Evolutionary conservation across 345 rosid genomes (phyloP).

Genomic region (Garcia nutans): DNA sequence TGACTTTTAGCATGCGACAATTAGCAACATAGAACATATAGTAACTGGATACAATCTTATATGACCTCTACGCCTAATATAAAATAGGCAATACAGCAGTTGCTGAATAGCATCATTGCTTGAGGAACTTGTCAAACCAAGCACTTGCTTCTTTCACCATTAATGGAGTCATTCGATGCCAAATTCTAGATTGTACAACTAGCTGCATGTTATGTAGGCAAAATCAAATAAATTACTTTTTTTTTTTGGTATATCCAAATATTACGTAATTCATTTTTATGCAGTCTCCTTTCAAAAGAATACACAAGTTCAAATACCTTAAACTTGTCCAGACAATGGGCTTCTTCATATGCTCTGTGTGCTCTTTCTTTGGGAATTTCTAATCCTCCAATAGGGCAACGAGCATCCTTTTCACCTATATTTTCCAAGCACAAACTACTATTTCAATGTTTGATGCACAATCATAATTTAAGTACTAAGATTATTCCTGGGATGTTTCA

Average conservation of each 20-base stretch:
- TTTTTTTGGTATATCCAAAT: background rate
- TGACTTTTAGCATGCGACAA: too few relatives aligned
- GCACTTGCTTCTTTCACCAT: slow-evolving; percentile 82
- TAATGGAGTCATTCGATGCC: slow-evolving; percentile 57
- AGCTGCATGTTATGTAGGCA: slow-evolving; percentile 42
- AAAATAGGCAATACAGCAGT: background rate
- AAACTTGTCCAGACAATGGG: slow-evolving; percentile 41
- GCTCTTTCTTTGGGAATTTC: slow-evolving; percentile 46
- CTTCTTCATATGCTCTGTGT: slow-evolving; percentile 43
- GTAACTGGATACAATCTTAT: too few relatives aligned
- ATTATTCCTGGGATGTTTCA: background rate
- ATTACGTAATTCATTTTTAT: too few relatives aligned
- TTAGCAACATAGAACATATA: too few relatives aligned
- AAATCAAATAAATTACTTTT: too few relatives aligned
- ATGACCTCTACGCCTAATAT: too few relatives aligned
- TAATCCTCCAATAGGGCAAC: slow-evolving; percentile 72
- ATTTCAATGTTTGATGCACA: background rate
- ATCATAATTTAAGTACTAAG: background rate
- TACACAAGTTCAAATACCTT: slow-evolving; percentile 35
- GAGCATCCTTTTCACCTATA: slow-evolving; percentile 75
- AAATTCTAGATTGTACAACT: slow-evolving; percentile 58
- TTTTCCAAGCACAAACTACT: slow-evolving; percentile 15
- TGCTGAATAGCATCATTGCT: slow-evolving; percentile 20
- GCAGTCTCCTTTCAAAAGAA: background rate
- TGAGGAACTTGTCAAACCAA: slow-evolving; percentile 67